Evolutionary conservation across 345 rosid genomes (phyloP), one percentile per base, ranked within the genome.

Genomic region (Aegle marmelos): DNA sequence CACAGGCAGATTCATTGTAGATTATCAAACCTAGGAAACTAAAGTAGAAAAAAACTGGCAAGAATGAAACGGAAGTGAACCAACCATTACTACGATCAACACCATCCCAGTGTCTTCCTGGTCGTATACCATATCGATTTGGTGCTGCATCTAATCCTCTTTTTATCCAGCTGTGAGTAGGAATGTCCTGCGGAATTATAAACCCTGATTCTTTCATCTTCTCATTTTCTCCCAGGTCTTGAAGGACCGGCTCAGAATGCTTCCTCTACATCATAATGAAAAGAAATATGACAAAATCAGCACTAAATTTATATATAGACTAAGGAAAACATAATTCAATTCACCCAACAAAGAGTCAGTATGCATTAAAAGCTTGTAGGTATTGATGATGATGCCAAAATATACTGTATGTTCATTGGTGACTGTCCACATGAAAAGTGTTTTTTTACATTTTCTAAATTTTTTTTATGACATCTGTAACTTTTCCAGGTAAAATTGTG

Each of bases 91-190:
- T 96, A 58, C 97, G 97, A 78, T 94, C 97, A 7, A 96, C 95
- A 5, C 98, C 98, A 86, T 96, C 99, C 99, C 99, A 96, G 66
- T 94, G 99, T 77, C 98, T 89, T 80, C 99, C 99, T 4, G 99
- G 97, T 84, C 79, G 89, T 65, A 96, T 92, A 48, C 97, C 95
- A 74, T 96, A 94, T 61, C 93, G 87, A 80, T 96, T 96, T 16
- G 95, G 85, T 64, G 97, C 92, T 59, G 97, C 92, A 36, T 91
- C 94, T 65, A 91, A 65, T 30, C 95, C 89, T 87, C 99, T 87
- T 77, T 85, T 88, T 54, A 94, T 48, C 98, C 97, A 96, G 86
- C 98, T 92, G 78, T 92, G 97, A 76, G 74, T 85, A 10, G 98
- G 99, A 57, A 89, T 82, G 33, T 82, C 91, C 70, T 96, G 98